Evolutionary conservation across 768 basidiomycete species (phyloP).

Genomic region (Lactifluus rugatus): DNA sequence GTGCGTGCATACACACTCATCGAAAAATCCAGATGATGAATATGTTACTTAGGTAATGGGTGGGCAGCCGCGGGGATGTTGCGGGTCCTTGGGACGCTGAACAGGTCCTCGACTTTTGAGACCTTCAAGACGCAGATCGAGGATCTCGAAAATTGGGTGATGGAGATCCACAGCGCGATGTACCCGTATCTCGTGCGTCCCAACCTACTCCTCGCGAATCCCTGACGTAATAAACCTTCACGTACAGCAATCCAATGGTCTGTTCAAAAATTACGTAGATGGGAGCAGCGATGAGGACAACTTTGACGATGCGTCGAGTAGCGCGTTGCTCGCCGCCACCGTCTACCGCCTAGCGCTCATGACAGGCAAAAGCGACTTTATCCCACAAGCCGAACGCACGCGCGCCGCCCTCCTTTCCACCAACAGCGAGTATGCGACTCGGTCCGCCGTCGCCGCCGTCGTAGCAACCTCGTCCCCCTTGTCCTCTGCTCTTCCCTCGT

Average conservation of each 20-base stretch:
- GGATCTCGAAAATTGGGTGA: conserved; percentile 55
- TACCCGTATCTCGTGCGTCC: conserved; percentile 47
- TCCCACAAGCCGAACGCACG: conserved; percentile 49
- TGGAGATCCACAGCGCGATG: conserved; percentile 67
- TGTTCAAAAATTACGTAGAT: conserved; percentile 70
- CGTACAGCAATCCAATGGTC: conserved; percentile 34
- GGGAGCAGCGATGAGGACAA: conserved; percentile 29
- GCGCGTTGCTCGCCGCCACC: conserved; percentile 64
- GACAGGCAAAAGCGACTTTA: conserved; percentile 35
- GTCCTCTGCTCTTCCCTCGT: no score
- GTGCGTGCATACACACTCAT: no score
- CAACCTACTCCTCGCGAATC: neutral
- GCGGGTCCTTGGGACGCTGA: conserved; percentile 69
- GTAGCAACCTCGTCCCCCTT: no score
- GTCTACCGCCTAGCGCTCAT: conserved; percentile 65
- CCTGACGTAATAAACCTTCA: neutral
- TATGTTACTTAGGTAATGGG: conserved; percentile 49
- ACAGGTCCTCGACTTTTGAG: conserved; percentile 45
- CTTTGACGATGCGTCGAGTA: conserved; percentile 66
- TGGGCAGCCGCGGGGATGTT: conserved; percentile 89
- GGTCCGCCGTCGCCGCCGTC: no score
- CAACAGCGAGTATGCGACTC: no score
- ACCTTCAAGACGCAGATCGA: conserved; percentile 41
- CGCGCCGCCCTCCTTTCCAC: conserved; percentile 33
- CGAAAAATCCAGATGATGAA: no score